These are phyloP conservation scores for Myxozyma sirexii DNA, from an alignment of 805 yeast species.

Conservation along the genomic window DNA sequence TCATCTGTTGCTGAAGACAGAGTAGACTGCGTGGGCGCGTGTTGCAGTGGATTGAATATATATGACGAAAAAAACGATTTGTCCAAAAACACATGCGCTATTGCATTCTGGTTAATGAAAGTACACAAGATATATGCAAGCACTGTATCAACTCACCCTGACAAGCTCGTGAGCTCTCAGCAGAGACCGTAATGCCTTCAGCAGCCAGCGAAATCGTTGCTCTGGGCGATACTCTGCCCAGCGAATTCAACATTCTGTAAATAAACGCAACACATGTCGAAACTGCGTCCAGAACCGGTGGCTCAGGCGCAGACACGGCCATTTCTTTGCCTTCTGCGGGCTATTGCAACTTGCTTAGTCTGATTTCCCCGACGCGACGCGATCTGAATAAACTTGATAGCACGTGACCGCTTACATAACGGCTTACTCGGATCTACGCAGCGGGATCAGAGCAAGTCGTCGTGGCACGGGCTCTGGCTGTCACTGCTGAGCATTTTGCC, in stretches of 20 bases:
- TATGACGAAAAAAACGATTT: constrained; percentile 25
- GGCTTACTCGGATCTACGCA: not conserved
- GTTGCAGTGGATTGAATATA: constrained; percentile 4
- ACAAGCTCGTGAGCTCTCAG: constrained; percentile 19
- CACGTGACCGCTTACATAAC: too few relatives aligned
- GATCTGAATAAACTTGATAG: too few relatives aligned
- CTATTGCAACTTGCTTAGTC: too few relatives aligned
- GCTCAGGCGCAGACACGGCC: not conserved
- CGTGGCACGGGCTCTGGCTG: not conserved
- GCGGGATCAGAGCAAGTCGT: not conserved
- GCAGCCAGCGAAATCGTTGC: constrained; percentile 20
- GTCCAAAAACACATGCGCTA: constrained; percentile 27
- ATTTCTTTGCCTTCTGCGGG: not conserved
- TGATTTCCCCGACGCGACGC: not conserved
- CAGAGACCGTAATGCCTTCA: constrained; percentile 27
- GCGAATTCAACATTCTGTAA: constrained; percentile 22
- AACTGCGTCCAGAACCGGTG: constrained; percentile 28
- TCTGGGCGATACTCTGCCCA: constrained; percentile 23
- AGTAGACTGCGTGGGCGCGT: not conserved
- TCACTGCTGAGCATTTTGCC: too few relatives aligned
- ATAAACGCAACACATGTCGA: constrained; percentile 29
- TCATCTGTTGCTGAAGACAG: not conserved
- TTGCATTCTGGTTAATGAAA: not conserved
- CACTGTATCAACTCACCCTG: constrained; percentile 2
- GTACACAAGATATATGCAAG: not conserved